A percentile compares a stretch with the other conserved stretches of the same genome.
These are phyloP conservation scores for Aspergillus fructus DNA, from an alignment of 2,329 filamentous ascomycete species.

Conservation along the genomic window DNA sequence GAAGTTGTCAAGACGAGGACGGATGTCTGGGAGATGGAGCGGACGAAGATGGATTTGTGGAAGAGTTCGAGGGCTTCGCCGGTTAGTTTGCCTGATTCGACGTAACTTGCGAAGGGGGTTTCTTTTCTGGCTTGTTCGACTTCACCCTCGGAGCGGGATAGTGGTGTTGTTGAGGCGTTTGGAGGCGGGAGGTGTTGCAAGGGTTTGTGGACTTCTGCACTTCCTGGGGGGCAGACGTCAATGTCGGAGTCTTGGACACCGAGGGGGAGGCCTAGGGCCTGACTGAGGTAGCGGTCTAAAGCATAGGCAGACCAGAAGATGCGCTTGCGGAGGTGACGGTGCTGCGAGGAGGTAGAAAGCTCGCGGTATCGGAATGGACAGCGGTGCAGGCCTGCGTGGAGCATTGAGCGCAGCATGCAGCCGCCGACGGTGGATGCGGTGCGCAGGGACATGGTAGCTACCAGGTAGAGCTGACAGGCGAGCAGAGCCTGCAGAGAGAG, in stretches of 20 bases:
- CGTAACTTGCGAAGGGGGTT: slow-evolving; percentile 38
- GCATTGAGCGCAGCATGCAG: slow-evolving; percentile 47
- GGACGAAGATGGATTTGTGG: slow-evolving; percentile 43
- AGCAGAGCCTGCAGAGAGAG: slow-evolving; percentile 51
- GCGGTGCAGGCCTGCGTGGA: slow-evolving; percentile 52
- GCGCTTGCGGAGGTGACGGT: slow-evolving; percentile 42
- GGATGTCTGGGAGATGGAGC: slow-evolving; percentile 38
- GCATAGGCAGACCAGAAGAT: slow-evolving; percentile 46
- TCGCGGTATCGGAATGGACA: slow-evolving; percentile 53
- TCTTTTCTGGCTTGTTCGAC: slow-evolving; percentile 24
- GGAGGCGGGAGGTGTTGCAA: slow-evolving; percentile 7
- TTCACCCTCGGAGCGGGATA: slow-evolving; percentile 11
- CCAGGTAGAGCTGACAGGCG: slow-evolving; percentile 50
- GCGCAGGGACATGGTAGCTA: slow-evolving; percentile 50
- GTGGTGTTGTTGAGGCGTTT: not conserved
- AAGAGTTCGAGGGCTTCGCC: slow-evolving; percentile 43
- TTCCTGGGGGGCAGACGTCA: slow-evolving; percentile 48
- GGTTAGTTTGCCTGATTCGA: slow-evolving; percentile 40
- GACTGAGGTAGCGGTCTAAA: slow-evolving; percentile 42
- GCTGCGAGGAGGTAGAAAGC: slow-evolving; percentile 36
- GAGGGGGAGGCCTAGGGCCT: slow-evolving; percentile 40
- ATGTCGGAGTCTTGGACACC: slow-evolving; percentile 45
- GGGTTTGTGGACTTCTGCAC: slow-evolving; percentile 40
- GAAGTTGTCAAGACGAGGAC: slow-evolving; percentile 40
- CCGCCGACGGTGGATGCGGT: slow-evolving; percentile 52